phyloP scores from a whole-genome alignment of 768 basidiomycete species.

The Bullera alba region DNA sequence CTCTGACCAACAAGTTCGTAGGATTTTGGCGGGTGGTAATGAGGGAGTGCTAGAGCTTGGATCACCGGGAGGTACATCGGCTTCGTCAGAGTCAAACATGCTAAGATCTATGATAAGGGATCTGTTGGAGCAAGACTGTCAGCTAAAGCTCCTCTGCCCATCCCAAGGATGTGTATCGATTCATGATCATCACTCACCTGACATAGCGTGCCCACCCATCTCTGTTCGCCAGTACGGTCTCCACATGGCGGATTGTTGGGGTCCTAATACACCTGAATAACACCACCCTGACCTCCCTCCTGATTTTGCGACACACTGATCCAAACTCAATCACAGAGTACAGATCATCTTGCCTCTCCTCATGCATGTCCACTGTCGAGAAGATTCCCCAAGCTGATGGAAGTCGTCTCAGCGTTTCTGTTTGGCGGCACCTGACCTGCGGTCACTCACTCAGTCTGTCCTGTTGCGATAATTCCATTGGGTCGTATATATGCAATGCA shows the following conservation, averaged over 20 bases:
- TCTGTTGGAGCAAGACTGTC: constrained; percentile 5
- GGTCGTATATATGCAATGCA: neutral
- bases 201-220: constrained; percentile 39
- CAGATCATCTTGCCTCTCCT: constrained; percentile 29
- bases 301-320: constrained; percentile 20
- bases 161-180: neutral
- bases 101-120: constrained; percentile 39
- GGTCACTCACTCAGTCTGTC: constrained; percentile 37
- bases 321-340: constrained; percentile 28
- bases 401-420: neutral
- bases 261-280: constrained; percentile 39
- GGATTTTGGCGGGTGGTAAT: neutral
- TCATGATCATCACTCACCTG: constrained; percentile 21
- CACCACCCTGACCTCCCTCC: constrained; percentile 31
- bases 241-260: constrained; percentile 19
- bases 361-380: constrained; percentile 43
- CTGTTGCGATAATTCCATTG: constrained; percentile 29
- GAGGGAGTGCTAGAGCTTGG: neutral
- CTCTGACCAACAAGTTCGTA: constrained; percentile 35
- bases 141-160: neutral
- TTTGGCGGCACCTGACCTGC: neutral
- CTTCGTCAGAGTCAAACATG: constrained; percentile 39
- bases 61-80: neutral
- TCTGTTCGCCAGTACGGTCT: constrained; percentile 25
- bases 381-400: constrained; percentile 42